Evolutionary conservation across 2,329 filamentous ascomycete genomes (phyloP).

Genomic region (Nothopassalora personata): DNA sequence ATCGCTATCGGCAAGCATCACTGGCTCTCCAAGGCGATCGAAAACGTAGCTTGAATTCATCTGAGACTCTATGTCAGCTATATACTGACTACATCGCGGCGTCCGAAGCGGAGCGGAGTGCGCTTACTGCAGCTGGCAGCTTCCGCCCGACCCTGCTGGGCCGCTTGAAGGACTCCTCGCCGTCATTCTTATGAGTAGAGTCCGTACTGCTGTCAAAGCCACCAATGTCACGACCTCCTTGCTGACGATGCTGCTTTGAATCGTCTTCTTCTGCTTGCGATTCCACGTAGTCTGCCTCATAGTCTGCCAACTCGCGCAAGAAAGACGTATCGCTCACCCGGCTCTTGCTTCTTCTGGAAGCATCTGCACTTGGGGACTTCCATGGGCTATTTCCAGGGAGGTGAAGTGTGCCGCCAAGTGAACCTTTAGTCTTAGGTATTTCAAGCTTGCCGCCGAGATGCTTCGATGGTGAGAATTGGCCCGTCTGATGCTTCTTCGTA

Average conservation of each 20-base stretch:
- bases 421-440: background rate
- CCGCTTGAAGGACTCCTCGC: background rate
- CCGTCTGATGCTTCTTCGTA: background rate
- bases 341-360: background rate
- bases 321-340: background rate
- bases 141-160: background rate
- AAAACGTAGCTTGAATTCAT: background rate
- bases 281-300: background rate
- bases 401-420: background rate
- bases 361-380: background rate
- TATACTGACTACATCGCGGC: background rate
- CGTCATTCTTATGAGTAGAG: background rate
- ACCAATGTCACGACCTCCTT: background rate
- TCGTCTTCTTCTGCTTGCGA: background rate
- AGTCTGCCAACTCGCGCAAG: background rate
- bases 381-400: background rate
- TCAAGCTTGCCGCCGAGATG: background rate
- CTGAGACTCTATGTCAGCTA: background rate
- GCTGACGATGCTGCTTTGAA: background rate
- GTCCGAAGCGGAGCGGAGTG: background rate
- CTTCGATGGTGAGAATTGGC: background rate
- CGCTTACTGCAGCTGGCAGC: background rate
- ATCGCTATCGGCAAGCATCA: background rate
- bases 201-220: background rate
- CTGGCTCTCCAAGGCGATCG: background rate